These are phyloP conservation scores for Tolypocladium ovalisporum DNA, from an alignment of 2,329 filamentous ascomycete genomes.

Conservation along the genomic window DNA sequence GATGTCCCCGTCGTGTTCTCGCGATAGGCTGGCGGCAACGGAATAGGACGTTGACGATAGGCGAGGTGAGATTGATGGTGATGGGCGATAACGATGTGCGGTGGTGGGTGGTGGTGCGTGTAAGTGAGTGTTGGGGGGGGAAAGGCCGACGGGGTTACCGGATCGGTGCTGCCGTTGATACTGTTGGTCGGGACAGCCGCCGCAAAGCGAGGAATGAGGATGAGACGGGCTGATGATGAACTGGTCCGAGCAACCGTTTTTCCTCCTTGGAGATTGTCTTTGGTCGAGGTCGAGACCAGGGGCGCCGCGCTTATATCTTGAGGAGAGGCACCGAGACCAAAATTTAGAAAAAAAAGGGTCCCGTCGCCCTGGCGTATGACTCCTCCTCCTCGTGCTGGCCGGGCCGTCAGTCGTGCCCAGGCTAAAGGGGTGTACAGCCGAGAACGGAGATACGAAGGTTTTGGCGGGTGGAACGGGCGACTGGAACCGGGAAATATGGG, in stretches of 20 bases:
- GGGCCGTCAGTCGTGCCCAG: slow-evolving; percentile 4
- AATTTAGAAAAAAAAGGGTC: not conserved
- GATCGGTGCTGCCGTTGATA: not conserved
- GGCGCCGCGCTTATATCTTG: not conserved
- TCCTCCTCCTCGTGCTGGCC: not conserved
- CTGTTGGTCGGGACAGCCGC: not conserved
- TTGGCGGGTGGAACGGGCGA: not conserved
- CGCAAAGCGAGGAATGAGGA: not conserved
- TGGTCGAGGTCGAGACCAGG: not conserved
- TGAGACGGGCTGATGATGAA: not conserved
- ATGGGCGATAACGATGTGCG: not conserved
- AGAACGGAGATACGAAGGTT: slow-evolving; percentile 6
- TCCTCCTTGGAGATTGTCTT: not conserved
- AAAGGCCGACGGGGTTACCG: not conserved
- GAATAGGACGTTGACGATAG: not conserved
- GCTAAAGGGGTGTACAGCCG: slow-evolving; percentile 2
- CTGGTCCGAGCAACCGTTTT: not conserved
- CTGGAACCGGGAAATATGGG: slow-evolving; percentile 4
- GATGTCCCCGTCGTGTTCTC: not conserved
- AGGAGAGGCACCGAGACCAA: not conserved
- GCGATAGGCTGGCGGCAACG: not conserved
- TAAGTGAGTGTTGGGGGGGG: not conserved
- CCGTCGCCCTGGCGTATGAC: slow-evolving; percentile 1
- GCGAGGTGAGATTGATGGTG: not conserved
- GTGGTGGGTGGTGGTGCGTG: not conserved